These are phyloP conservation scores for Hanseniaspora taiwanica DNA, from an alignment of 805 yeast genomes.

Conservation along the genomic window DNA sequence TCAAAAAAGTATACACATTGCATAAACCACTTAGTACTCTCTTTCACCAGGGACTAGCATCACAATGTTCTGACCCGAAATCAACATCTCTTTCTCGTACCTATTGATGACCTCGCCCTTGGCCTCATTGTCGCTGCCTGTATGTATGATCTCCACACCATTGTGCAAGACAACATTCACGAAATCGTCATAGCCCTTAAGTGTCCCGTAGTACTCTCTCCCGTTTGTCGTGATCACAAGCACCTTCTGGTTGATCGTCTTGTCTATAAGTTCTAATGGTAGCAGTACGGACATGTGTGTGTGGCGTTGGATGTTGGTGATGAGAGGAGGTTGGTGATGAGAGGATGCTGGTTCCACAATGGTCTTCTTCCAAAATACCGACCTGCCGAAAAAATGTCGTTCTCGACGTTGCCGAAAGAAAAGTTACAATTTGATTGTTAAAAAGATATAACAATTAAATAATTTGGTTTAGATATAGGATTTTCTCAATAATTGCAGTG, in stretches of 20 bases:
- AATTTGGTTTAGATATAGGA: no score
- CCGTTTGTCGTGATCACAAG: constrained; percentile 53
- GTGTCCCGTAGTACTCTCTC: constrained; percentile 76
- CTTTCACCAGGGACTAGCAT: constrained; percentile 51
- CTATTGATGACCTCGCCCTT: constrained; percentile 29
- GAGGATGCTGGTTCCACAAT: no score
- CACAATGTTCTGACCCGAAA: constrained; percentile 61
- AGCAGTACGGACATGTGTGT: constrained; percentile 19
- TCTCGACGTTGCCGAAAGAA: no score
- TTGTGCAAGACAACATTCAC: constrained; percentile 83
- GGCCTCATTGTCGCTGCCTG: constrained; percentile 4
- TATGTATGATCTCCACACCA: constrained; percentile 22
- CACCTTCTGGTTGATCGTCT: constrained; percentile 67
- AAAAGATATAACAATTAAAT: no score
- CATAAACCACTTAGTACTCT: constrained; percentile 12
- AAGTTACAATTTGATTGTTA: no score
- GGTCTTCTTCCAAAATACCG: no score
- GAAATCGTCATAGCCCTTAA: constrained; percentile 89
- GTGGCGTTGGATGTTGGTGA: background rate
- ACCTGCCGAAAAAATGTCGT: no score
- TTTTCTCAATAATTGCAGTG: no score
- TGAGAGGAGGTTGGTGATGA: no score
- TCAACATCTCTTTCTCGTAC: constrained; percentile 44
- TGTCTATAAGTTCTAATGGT: constrained; percentile 81
- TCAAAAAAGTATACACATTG: background rate